These are phyloP conservation scores for Apiosordaria backusii DNA, from an alignment of 495 filamentous ascomycete species.

Conservation along the genomic window DNA sequence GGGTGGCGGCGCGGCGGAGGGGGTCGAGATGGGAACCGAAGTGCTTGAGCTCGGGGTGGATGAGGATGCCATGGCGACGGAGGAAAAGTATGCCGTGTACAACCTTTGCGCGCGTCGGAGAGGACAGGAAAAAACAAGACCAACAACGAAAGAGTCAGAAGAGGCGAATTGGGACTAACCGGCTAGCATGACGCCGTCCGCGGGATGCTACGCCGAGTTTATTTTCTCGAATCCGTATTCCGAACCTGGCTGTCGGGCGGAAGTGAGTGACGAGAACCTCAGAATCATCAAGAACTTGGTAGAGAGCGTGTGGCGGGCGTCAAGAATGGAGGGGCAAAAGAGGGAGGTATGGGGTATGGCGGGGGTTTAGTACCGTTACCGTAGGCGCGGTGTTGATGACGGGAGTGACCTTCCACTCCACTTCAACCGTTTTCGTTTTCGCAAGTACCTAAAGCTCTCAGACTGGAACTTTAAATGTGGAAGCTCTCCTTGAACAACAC, in stretches of 20 bases:
- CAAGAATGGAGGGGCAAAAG: not conserved
- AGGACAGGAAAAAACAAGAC: not conserved
- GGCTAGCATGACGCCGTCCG: constrained; percentile 1
- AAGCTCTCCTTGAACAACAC: not conserved
- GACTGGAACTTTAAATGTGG: no score
- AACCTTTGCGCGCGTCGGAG: not conserved
- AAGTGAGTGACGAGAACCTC: not conserved
- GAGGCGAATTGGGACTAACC: constrained; percentile 1
- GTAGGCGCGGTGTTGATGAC: not conserved
- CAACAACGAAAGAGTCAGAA: not conserved
- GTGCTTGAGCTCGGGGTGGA: constrained; percentile 6
- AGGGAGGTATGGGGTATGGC: not conserved
- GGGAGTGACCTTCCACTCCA: not conserved
- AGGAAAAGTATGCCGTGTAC: not conserved
- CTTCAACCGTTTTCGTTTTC: constrained; percentile 2
- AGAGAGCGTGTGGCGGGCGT: not conserved
- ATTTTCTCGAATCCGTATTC: not conserved
- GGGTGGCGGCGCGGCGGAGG: not conserved
- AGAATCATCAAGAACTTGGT: not conserved
- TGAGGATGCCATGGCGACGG: constrained; percentile 7
- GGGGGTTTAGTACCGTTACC: not conserved
- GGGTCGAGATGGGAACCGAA: not conserved
- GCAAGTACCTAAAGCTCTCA: not conserved
- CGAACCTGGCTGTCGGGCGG: not conserved
- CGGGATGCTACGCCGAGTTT: not conserved